A percentile compares a stretch with the other conserved stretches of the same genome.
These are phyloP conservation scores for Proliferodiscus dingleyae DNA, from an alignment of 2,329 filamentous ascomycete species.

Conservation along the genomic window DNA sequence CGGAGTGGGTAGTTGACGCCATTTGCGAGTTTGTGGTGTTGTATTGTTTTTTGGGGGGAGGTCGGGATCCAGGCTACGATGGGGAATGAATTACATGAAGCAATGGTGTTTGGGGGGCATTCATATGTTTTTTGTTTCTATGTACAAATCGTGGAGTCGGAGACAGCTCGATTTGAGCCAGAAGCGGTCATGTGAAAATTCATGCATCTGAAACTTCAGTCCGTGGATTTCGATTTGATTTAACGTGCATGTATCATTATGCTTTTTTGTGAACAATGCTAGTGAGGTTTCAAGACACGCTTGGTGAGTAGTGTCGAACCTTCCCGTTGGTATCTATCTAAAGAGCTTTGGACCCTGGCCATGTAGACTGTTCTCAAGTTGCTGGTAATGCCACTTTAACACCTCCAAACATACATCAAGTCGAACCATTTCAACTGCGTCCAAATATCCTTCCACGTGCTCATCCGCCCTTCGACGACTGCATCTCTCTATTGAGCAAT, in stretches of 20 bases:
- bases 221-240: too few relatives aligned
- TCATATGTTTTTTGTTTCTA: conserved; percentile 2
- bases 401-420: background rate
- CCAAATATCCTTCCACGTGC: background rate
- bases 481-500: conserved; percentile 1
- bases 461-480: background rate
- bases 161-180: background rate
- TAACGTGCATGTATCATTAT: too few relatives aligned
- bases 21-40: conserved; percentile 2
- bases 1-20: conserved; percentile 15
- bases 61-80: conserved; percentile 5
- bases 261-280: too few relatives aligned
- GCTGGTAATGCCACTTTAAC: background rate
- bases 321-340: conserved; percentile 1
- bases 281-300: too few relatives aligned
- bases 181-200: conserved; percentile 13
- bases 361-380: background rate
- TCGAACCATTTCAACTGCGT: background rate
- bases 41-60: conserved; percentile 5
- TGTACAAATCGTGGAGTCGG: conserved; percentile 11
- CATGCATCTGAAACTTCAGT: conserved; percentile 4
- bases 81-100: conserved; percentile 18
- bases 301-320: too few relatives aligned
- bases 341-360: background rate
- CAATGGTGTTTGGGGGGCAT: conserved; percentile 17